Evolutionary conservation across 2,329 filamentous ascomycete species (phyloP), one percentile per base, ranked within the genome.

Genomic region (Arthrobotrys megalospora): DNA sequence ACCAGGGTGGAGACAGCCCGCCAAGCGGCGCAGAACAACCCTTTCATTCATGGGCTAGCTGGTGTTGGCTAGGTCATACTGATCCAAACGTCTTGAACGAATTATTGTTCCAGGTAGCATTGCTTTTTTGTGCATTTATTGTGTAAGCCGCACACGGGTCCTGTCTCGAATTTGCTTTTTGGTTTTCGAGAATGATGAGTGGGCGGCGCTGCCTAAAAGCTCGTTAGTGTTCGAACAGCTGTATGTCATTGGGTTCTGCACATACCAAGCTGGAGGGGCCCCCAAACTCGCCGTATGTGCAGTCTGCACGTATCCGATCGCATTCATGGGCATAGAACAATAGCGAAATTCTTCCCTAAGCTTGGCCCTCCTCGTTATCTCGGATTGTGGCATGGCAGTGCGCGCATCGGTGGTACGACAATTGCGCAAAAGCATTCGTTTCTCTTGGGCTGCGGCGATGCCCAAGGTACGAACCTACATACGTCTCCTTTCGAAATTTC

Each of bases 111-210:
- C 6, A 19, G 52, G 3, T n/a, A 1, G 16, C 1, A 19, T 70
- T 76, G 64, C 72, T 76, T 76, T 67, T 65, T 76, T 65, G 28
- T 76, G 52, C 64, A 69, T 69, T 69, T 69, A 60, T 60, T 21
- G 12, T 58, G 38, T 28, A 68, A 50, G 68, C 68, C 58, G 68
- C 60, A 63, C 69, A 41, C 48, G 50, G 58, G 68, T 52, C 36
- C 41, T 73, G 69, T 64, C 72, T 64, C 7, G 32, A 64, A 69
- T 48, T 76, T 76, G 65, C 65, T 76, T 76, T 76, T 76, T 76
- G 55, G 55, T 32, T 41, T 11, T 43, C 43, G 28, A 52, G 47
- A 64, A 60, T 28, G 55, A 43, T 41, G 32, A 34, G 32, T 53
- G 53, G 53, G 71, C 70, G 64, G 63, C 71, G 64, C 63, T 69